Percentiles rank a stretch among this genome's conserved stretches.
phyloP scores from a whole-genome alignment of 352 stramenopile species.

The Phytophthora parvispora region DNA sequence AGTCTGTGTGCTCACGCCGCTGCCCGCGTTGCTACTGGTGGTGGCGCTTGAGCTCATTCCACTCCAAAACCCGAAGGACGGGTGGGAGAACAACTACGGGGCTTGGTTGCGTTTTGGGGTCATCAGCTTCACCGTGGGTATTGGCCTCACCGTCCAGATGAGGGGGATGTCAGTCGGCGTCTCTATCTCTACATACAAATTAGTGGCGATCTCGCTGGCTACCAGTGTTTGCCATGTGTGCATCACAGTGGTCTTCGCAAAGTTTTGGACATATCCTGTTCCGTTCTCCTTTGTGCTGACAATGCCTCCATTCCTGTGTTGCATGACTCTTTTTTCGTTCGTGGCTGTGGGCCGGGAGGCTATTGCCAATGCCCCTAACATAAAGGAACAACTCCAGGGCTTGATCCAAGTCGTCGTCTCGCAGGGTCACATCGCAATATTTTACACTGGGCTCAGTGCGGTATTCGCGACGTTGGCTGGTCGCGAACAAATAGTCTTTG shows the following conservation, averaged over 20 bases:
- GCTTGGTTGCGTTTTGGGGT: slow-evolving; percentile 6
- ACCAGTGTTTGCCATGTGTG: slow-evolving; percentile 5
- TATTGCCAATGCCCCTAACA: not conserved
- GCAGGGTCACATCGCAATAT: not conserved
- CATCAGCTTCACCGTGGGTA: slow-evolving; percentile 6
- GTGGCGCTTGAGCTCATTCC: slow-evolving; percentile 11
- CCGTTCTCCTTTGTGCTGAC: slow-evolving; percentile 10
- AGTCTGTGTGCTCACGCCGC: slow-evolving; percentile 4
- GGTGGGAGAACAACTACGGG: slow-evolving; percentile 8
- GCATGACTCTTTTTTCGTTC: not conserved
- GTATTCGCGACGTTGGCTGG: not conserved
- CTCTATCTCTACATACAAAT: not conserved
- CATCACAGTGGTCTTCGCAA: not conserved
- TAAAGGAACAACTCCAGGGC: not conserved
- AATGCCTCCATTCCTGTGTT: not conserved
- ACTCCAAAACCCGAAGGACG: slow-evolving; percentile 2
- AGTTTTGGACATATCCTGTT: slow-evolving; percentile 2
- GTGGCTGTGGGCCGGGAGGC: not conserved
- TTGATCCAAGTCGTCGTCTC: slow-evolving; percentile 1
- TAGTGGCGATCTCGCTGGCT: not conserved
- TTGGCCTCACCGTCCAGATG: slow-evolving; percentile 6
- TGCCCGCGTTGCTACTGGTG: not conserved
- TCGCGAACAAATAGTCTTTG: not conserved
- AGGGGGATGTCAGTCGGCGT: not conserved
- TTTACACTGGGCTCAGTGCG: slow-evolving; percentile 2